Percentiles rank a stretch among this genome's conserved stretches.
phyloP scores from a whole-genome alignment of 2,329 filamentous ascomycete genomes.

The Cadophora gregata region DNA sequence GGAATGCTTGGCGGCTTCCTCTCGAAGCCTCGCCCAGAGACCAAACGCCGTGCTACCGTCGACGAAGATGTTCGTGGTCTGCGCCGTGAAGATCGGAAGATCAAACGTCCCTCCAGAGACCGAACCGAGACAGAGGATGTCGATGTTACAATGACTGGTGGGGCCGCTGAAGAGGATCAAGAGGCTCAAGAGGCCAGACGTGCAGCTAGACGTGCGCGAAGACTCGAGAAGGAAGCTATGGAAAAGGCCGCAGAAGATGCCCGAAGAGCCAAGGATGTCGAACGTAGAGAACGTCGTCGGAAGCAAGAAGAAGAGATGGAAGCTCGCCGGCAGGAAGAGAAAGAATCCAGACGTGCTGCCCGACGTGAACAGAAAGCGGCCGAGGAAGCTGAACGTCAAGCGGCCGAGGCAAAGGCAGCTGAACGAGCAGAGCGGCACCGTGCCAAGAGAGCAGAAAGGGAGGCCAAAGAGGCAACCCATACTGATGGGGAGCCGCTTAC shows the following conservation, averaged over 20 bases:
- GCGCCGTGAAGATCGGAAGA: slow-evolving; percentile 46
- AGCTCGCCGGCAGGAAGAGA: slow-evolving; percentile 60
- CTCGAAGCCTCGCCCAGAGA: slow-evolving; percentile 53
- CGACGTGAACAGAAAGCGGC: slow-evolving; percentile 56
- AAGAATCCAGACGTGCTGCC: slow-evolving; percentile 63
- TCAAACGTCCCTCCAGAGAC: slow-evolving; percentile 41
- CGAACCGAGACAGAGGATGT: slow-evolving; percentile 52
- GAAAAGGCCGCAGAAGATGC: slow-evolving; percentile 58
- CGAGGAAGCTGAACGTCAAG: slow-evolving; percentile 49
- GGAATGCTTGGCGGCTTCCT: slow-evolving; percentile 67
- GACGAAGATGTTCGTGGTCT: slow-evolving; percentile 53
- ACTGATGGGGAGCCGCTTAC: slow-evolving; percentile 52
- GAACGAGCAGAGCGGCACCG: slow-evolving; percentile 57
- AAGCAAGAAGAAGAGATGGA: slow-evolving; percentile 64
- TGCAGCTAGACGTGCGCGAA: slow-evolving; percentile 65
- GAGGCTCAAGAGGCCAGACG: slow-evolving; percentile 56
- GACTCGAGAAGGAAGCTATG: slow-evolving; percentile 57
- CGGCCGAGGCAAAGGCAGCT: slow-evolving; percentile 47
- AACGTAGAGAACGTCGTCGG: slow-evolving; percentile 59
- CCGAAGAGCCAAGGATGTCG: slow-evolving; percentile 61
- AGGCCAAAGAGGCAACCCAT: slow-evolving; percentile 48
- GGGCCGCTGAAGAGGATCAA: slow-evolving; percentile 59
- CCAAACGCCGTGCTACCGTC: slow-evolving; percentile 57
- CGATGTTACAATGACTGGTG: slow-evolving; percentile 51
- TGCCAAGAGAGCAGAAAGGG: slow-evolving; percentile 52